phyloP scores from a whole-genome alignment of 2,329 filamentous ascomycete genomes.

The Chaetomium sp. region DNA sequence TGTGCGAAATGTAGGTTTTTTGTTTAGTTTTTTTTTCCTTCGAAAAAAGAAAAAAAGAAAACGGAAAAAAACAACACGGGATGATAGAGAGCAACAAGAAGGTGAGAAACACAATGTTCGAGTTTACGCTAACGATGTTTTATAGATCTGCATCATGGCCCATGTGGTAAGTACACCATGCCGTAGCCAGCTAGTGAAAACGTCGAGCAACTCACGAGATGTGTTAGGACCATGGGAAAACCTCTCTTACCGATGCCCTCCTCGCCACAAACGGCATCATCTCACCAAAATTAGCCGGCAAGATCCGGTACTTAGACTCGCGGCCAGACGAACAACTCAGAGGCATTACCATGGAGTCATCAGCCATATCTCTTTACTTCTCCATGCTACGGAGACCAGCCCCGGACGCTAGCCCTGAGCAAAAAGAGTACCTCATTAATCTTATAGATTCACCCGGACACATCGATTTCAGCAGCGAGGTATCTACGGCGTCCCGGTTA shows the following conservation, averaged over 20 bases:
- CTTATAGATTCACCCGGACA: slow-evolving; percentile 96
- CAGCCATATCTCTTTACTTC: slow-evolving; percentile 93
- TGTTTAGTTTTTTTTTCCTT: too few relatives aligned
- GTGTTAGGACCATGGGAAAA: slow-evolving; percentile 81
- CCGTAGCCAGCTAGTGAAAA: neutral
- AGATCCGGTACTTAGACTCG: slow-evolving; percentile 96
- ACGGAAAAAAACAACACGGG: neutral
- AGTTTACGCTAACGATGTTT: slow-evolving; percentile 26
- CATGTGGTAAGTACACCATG: slow-evolving; percentile 53
- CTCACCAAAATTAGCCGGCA: slow-evolving; percentile 92
- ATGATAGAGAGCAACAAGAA: neutral
- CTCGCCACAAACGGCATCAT: slow-evolving; percentile 99
- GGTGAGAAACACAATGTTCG: too few relatives aligned
- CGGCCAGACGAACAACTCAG: slow-evolving; percentile 90
- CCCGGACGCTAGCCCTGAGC: slow-evolving; percentile 60
- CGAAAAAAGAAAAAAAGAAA: neutral
- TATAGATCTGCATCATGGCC: slow-evolving; percentile 83
- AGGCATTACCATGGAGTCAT: slow-evolving; percentile 99
- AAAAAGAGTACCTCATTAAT: slow-evolving; percentile 92
- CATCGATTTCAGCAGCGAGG: slow-evolving; percentile 97
- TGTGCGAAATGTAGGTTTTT: slow-evolving; percentile 74
- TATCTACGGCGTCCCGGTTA: slow-evolving; percentile 87
- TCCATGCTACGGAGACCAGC: slow-evolving; percentile 73
- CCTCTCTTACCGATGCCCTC: slow-evolving; percentile 89
- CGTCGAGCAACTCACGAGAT: neutral